Percentiles rank a stretch among this genome's conserved stretches.
Conservation (phyloP, 192 early-diverging fungal species). For the Entomortierella parvispora region DNA sequence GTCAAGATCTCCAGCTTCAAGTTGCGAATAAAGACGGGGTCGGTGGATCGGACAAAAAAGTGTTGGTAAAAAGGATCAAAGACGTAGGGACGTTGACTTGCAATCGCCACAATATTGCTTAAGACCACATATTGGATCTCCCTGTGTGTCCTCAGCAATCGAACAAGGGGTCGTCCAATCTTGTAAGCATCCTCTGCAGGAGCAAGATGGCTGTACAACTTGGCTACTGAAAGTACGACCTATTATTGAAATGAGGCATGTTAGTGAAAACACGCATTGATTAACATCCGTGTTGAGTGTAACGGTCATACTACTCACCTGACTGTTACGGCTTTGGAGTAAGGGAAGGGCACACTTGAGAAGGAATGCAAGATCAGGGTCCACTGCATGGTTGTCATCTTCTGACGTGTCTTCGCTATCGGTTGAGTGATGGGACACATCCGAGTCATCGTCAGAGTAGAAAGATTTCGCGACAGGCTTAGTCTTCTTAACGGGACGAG, state of each 20-base stretch:
- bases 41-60: slow-evolving; percentile 85
- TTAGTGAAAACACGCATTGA: not conserved
- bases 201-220: slow-evolving; percentile 75
- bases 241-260: slow-evolving; percentile 16
- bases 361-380: slow-evolving; percentile 85
- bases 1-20: slow-evolving; percentile 89
- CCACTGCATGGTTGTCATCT: slow-evolving; percentile 57
- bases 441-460: slow-evolving; percentile 66
- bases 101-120: slow-evolving; percentile 80
- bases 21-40: slow-evolving; percentile 81
- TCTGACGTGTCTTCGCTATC: slow-evolving; percentile 33
- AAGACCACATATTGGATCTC: slow-evolving; percentile 85
- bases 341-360: slow-evolving; percentile 75
- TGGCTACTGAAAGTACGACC: slow-evolving; percentile 76
- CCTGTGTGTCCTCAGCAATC: slow-evolving; percentile 74
- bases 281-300: not conserved
- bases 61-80: slow-evolving; percentile 78
- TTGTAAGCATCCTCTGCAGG: slow-evolving; percentile 63
- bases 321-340: slow-evolving; percentile 86
- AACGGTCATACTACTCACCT: slow-evolving; percentile 53
- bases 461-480: slow-evolving; percentile 52
- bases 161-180: slow-evolving; percentile 78
- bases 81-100: slow-evolving; percentile 70
- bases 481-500: slow-evolving; percentile 38
- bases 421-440: slow-evolving; percentile 43